phyloP scores from a whole-genome alignment of 2,329 filamentous ascomycete genomes.

The Catunica adiposa region DNA sequence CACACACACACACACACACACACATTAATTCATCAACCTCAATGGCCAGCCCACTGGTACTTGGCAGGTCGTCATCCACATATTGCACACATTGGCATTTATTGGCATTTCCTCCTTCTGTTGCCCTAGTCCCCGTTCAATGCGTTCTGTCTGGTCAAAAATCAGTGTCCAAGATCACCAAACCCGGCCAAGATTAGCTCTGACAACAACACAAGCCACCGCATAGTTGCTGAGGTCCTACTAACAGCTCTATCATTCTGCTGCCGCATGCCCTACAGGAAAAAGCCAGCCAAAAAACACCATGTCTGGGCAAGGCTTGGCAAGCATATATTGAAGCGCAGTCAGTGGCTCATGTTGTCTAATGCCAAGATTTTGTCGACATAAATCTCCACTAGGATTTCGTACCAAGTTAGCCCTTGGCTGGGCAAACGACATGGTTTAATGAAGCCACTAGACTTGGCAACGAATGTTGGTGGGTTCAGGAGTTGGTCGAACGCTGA shows the following conservation, averaged over 20 bases:
- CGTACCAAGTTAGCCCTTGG: conserved; percentile 1
- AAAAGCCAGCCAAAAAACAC: neutral
- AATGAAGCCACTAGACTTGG: conserved; percentile 1
- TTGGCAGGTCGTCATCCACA: neutral
- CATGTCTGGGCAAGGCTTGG: conserved; percentile 1
- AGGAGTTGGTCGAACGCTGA: too few relatives aligned
- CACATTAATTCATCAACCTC: neutral
- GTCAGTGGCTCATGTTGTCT: conserved; percentile 3
- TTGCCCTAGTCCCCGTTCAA: neutral
- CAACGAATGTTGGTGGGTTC: neutral
- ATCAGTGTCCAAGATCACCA: neutral
- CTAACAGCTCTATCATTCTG: neutral
- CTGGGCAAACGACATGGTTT: neutral
- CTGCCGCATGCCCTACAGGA: neutral
- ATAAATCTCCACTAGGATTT: neutral
- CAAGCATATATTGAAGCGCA: neutral
- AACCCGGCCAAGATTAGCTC: too few relatives aligned
- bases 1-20: neutral
- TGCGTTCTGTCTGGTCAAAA: neutral
- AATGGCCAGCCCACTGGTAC: neutral
- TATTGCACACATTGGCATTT: neutral
- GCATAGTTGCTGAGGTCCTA: neutral
- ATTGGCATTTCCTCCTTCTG: neutral
- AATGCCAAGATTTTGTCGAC: conserved; percentile 5
- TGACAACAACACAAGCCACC: too few relatives aligned